Percentiles rank a stretch among this genome's conserved stretches.
Conservation (phyloP, 345 rosid species). For the Salix brachista region DNA sequence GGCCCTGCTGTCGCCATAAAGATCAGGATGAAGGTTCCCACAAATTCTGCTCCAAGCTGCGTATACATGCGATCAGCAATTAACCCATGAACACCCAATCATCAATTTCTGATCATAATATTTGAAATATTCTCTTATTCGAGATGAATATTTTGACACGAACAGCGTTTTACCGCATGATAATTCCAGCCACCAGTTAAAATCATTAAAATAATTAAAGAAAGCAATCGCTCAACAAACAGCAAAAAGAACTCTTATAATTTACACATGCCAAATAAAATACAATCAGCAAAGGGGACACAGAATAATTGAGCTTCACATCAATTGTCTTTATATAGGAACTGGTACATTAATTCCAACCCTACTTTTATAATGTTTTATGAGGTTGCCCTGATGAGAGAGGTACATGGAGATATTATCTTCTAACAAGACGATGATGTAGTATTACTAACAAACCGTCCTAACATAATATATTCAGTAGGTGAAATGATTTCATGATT, state of each 20-base stretch:
- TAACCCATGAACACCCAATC: not conserved
- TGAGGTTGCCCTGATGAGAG: not conserved
- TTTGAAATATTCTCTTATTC: not conserved
- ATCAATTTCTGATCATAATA: not conserved
- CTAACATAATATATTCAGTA: not conserved
- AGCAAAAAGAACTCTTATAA: too few species aligned
- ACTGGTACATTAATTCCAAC: not conserved
- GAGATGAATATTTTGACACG: too few species aligned
- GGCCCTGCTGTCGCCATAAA: constrained; percentile 92
- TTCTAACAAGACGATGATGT: not conserved
- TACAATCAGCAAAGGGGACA: too few species aligned
- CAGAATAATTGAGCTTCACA: not conserved
- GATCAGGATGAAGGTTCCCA: constrained; percentile 89
- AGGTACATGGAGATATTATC: not conserved
- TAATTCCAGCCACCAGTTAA: too few species aligned
- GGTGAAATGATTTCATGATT: not conserved
- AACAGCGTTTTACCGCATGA: too few species aligned
- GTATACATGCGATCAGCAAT: not conserved
- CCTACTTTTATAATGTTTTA: not conserved
- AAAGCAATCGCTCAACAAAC: too few species aligned
- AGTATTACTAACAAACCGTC: not conserved
- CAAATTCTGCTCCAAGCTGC: constrained; percentile 95
- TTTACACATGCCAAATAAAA: too few species aligned
- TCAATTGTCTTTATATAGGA: not conserved
- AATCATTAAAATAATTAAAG: too few species aligned